These are phyloP conservation scores for Hamamelis virginiana DNA, from an alignment of 164 flowering plant species.

Conservation along the genomic window DNA sequence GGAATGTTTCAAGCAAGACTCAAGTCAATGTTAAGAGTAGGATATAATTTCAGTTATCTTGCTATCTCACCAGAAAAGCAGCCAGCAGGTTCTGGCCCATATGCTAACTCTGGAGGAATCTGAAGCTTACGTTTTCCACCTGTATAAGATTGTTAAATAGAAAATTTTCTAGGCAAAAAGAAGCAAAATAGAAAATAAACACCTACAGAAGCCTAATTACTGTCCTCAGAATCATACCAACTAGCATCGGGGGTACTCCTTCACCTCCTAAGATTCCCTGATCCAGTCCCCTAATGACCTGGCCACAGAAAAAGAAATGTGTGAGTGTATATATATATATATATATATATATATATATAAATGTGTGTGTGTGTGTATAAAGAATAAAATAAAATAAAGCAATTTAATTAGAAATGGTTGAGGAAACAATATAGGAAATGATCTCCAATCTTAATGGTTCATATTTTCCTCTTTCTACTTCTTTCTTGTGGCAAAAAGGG, in stretches of 20 bases:
- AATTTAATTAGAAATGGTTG: not conserved
- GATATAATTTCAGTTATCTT: too few relatives aligned
- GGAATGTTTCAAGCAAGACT: too few relatives aligned
- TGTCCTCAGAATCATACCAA: slow-evolving; percentile 43
- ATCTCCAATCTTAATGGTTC: too few relatives aligned
- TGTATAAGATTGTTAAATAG: slow-evolving; percentile 18
- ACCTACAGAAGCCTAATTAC: not conserved
- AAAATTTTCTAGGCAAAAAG: not conserved
- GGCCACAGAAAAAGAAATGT: too few relatives aligned
- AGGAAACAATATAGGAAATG: not conserved
- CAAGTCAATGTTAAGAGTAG: too few relatives aligned
- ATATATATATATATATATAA: slow-evolving; percentile 1
- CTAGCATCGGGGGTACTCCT: slow-evolving; percentile 88
- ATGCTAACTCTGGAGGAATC: slow-evolving; percentile 86
- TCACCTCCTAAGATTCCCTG: slow-evolving; percentile 91
- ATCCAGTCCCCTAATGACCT: slow-evolving; percentile 84
- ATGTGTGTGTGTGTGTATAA: too few relatives aligned
- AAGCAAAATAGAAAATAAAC: slow-evolving; percentile 3
- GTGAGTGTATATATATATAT: too few relatives aligned
- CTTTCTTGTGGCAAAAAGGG: too few relatives aligned
- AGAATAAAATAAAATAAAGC: not conserved
- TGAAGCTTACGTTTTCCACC: slow-evolving; percentile 88
- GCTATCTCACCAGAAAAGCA: slow-evolving; percentile 73
- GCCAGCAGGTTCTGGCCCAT: slow-evolving; percentile 98
- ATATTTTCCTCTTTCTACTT: too few relatives aligned